These are phyloP conservation scores for Schizosaccharomyces octosporus DNA, from an alignment of 805 yeast genomes.

Conservation along the genomic window DNA sequence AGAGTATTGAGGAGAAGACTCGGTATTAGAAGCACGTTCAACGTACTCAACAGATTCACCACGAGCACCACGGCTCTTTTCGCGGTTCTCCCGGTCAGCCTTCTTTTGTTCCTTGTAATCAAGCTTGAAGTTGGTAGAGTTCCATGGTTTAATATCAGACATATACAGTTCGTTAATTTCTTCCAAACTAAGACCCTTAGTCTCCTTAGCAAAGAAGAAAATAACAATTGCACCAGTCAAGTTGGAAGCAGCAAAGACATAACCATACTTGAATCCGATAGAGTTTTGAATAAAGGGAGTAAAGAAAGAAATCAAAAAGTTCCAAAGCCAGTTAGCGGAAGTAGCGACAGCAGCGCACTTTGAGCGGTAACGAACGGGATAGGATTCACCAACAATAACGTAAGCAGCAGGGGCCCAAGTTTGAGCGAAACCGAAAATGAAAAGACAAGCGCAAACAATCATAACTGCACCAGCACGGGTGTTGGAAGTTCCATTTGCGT, in stretches of 20 bases:
- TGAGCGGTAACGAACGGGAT: constrained; percentile 21
- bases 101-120: not conserved
- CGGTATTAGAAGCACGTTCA: not conserved
- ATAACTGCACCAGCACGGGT: constrained; percentile 21
- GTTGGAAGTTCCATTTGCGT: constrained; percentile 13
- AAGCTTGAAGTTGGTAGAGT: not conserved
- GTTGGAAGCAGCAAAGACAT: constrained; percentile 29
- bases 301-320: constrained; percentile 37
- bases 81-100: not conserved
- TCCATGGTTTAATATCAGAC: constrained; percentile 4
- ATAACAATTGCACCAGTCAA: constrained; percentile 28
- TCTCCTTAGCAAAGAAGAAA: constrained; percentile 39
- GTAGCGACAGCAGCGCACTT: constrained; percentile 10
- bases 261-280: constrained; percentile 46
- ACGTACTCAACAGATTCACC: not conserved
- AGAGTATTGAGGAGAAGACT: not conserved
- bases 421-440: constrained; percentile 26
- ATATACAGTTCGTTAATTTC: constrained; percentile 29
- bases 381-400: constrained; percentile 23
- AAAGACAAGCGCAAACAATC: constrained; percentile 29
- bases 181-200: constrained; percentile 30
- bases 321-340: constrained; percentile 21
- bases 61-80: not conserved
- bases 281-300: constrained; percentile 40
- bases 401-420: constrained; percentile 35